Percentiles rank a stretch among this genome's conserved stretches.
phyloP scores from a whole-genome alignment of 2,329 filamentous ascomycete species.

The Cryphonectria japonica region DNA sequence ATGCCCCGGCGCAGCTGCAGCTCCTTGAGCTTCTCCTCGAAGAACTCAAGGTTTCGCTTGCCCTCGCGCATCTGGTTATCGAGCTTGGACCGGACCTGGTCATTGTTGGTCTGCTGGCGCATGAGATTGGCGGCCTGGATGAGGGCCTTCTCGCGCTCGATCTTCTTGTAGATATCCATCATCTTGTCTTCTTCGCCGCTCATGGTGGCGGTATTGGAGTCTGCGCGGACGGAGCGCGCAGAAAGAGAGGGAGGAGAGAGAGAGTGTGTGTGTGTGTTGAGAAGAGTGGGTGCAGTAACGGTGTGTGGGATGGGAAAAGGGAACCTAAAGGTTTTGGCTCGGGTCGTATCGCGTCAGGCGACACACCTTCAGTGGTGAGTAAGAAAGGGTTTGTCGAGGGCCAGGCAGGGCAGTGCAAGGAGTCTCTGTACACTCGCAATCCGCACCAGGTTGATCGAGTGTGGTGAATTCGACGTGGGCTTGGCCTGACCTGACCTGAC shows the following conservation, averaged over 20 bases:
- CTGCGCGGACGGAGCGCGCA: slow-evolving; percentile 31
- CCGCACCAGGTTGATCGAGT: slow-evolving; percentile 18
- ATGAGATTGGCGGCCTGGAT: slow-evolving; percentile 94
- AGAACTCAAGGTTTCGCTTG: slow-evolving; percentile 90
- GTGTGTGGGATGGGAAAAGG: background rate
- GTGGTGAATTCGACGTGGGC: slow-evolving; percentile 12
- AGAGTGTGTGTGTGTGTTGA: slow-evolving; percentile 2
- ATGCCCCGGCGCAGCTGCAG: slow-evolving; percentile 80
- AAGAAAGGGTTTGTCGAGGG: slow-evolving; percentile 19
- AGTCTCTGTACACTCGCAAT: slow-evolving; percentile 6
- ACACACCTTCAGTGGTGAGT: slow-evolving; percentile 23
- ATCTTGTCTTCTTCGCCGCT: slow-evolving; percentile 64
- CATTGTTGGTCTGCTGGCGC: slow-evolving; percentile 95
- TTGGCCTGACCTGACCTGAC: slow-evolving; percentile 20
- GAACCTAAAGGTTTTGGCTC: background rate
- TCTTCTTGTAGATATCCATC: slow-evolving; percentile 91
- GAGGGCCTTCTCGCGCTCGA: slow-evolving; percentile 93
- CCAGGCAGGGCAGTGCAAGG: slow-evolving; percentile 20
- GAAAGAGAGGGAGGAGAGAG: slow-evolving; percentile 16
- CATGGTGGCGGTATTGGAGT: slow-evolving; percentile 52
- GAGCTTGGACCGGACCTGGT: slow-evolving; percentile 84
- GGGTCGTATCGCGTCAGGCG: slow-evolving; percentile 28
- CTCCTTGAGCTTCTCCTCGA: slow-evolving; percentile 89
- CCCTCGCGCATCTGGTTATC: slow-evolving; percentile 95
- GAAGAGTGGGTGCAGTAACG: slow-evolving; percentile 1